phyloP scores from a whole-genome alignment of 306 rosid genomes.

The apple (Malus domestica) region DNA sequence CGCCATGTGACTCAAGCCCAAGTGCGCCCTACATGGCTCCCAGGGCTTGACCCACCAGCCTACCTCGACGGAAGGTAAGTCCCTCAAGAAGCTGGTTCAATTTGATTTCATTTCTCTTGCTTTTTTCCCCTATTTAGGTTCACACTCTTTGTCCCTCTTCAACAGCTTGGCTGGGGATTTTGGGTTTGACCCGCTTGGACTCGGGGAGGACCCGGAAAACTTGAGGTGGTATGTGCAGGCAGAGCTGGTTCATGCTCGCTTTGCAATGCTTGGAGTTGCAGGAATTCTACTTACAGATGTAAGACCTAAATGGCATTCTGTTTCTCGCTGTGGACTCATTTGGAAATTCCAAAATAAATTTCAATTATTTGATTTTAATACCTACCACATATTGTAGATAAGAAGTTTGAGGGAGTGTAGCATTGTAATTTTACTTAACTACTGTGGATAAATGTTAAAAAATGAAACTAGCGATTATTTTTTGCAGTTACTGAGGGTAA shows the following conservation, averaged over 20 bases:
- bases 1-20: constrained; percentile 37
- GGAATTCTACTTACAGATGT: constrained; percentile 92
- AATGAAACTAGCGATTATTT: background rate
- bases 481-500: constrained; percentile 69
- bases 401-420: background rate
- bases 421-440: background rate
- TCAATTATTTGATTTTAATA: background rate
- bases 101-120: background rate
- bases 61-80: constrained; percentile 82
- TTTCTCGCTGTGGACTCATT: background rate
- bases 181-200: constrained; percentile 97
- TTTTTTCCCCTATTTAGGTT: background rate
- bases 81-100: background rate
- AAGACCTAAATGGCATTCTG: constrained; percentile 16
- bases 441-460: background rate
- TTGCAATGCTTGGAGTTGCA: constrained; percentile 86
- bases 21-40: constrained; percentile 84
- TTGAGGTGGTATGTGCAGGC: constrained; percentile 97
- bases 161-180: constrained; percentile 75
- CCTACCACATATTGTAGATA: constrained; percentile 12
- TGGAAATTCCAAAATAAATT: background rate
- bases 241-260: constrained; percentile 79
- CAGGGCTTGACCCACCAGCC: constrained; percentile 87
- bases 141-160: background rate
- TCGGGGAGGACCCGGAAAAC: constrained; percentile 80